These are phyloP conservation scores for Eleusine indica DNA, from an alignment of 176 grass and related monocot genomes.

Conservation along the genomic window DNA sequence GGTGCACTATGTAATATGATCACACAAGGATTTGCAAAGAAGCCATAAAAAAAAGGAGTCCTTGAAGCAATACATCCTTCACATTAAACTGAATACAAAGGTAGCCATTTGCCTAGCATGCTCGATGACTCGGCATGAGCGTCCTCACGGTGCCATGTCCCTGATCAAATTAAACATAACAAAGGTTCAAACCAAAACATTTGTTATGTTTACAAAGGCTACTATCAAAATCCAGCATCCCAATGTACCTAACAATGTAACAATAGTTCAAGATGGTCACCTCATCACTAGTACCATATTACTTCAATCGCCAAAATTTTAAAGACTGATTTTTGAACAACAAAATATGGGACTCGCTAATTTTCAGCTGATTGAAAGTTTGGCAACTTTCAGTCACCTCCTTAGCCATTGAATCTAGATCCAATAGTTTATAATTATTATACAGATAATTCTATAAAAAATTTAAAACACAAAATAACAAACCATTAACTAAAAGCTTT, in stretches of 20 bases:
- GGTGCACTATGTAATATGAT: background rate
- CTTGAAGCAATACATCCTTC: background rate
- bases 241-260: background rate
- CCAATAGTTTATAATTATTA: no score
- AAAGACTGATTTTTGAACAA: background rate
- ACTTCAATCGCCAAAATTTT: background rate
- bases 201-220: background rate
- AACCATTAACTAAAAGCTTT: no score
- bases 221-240: background rate
- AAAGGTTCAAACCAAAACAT: constrained; percentile 13
- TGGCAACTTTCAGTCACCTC: no score
- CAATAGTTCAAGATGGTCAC: background rate
- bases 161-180: constrained; percentile 29
- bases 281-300: background rate
- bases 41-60: background rate
- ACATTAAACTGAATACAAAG: background rate
- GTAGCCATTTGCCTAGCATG: background rate
- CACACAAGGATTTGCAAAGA: background rate
- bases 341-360: background rate
- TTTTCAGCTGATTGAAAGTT: no score
- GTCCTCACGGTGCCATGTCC: background rate
- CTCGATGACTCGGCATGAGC: background rate
- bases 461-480: no score
- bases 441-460: no score
- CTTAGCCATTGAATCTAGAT: no score